Base-by-base conservation (phyloP, 1,139 yeast species). In the Taphrina communis region DNA sequence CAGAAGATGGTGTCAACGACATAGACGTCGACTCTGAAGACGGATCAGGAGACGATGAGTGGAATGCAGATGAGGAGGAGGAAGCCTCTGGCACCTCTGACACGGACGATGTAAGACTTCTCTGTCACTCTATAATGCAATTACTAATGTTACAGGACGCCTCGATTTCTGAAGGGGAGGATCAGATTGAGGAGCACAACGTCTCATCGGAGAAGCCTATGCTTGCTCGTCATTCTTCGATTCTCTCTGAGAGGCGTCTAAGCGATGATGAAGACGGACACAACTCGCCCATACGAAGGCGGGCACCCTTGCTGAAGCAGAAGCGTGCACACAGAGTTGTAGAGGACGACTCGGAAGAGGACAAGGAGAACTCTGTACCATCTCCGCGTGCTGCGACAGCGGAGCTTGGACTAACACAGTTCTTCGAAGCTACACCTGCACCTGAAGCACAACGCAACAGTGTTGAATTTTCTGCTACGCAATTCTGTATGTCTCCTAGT, bases 1-100 rank as follows among this genome's bases (percentile, higher is more conserved):
- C 59, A 31, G 72, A 62, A 21, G 72, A 65, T n/a, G 72, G 70
- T 35, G 83, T 82, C 73, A 82, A 81, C 69, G 90, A 85, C 69
- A 81, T 83, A 71, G 71, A 73, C 12, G 21, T 31, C 7, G 70
- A 70, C 21, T 73, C 73, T 59, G 73, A 70, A 14, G 74, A 73
- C 42, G 71, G 74, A 36, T 78, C 76, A 46, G 76, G 74, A 65
- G 80, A 75, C 42, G 78, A 75, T 52, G 76, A 76, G 57, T 78
- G 72, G 4, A 52, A 51, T 6, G 55, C 67, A 50, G 73, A 72
- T 36, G 74, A 73, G 31, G 76, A 73, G 48, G 74, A 74, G 19
- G 77, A 72, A n/a, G 77, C 72, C 25, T 76, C 72, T 12, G 72
- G 74, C 46, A 77, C 71, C n/a, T 50, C 58, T 7, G 42, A 36